A percentile compares a stretch with the other conserved stretches of the same genome.
Evolutionary conservation across 495 filamentous ascomycete genomes (phyloP).

Genomic region (Penicillium odoratum): DNA sequence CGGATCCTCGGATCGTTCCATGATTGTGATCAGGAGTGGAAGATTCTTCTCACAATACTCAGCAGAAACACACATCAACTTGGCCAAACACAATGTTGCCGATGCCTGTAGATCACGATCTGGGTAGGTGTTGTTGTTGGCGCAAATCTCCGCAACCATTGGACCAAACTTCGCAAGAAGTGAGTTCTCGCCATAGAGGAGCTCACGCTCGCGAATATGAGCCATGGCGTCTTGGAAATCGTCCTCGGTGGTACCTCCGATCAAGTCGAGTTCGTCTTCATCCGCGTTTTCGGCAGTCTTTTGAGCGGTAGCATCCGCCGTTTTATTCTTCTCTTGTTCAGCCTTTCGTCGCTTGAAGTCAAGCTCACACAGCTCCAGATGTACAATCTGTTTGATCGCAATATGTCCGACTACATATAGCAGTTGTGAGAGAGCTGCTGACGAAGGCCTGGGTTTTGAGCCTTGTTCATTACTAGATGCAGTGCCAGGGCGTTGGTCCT

Average conservation of each 20-base stretch:
- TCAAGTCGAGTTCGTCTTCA: constrained; percentile 86
- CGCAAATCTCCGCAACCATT: constrained; percentile 87
- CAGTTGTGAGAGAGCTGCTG: constrained; percentile 81
- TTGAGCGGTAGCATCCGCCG: constrained; percentile 47
- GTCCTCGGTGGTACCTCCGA: constrained; percentile 96
- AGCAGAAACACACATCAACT: constrained; percentile 94
- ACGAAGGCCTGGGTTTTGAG: constrained; percentile 42
- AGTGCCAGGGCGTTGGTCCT: constrained; percentile 51
- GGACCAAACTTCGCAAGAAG: constrained; percentile 88
- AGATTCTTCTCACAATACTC: constrained; percentile 96
- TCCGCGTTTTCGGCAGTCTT: constrained; percentile 50
- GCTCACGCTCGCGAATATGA: constrained; percentile 90
- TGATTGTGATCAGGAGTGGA: constrained; percentile 93
- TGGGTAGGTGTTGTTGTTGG: constrained; percentile 86
- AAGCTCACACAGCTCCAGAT: constrained; percentile 93
- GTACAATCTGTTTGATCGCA: constrained; percentile 99
- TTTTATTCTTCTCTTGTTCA: constrained; percentile 85
- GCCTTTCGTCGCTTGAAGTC: constrained; percentile 97
- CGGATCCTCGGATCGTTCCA: constrained; percentile 87
- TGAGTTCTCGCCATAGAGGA: constrained; percentile 83
- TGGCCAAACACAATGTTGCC: constrained; percentile 93
- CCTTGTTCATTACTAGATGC: constrained; percentile 33
- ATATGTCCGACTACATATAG: constrained; percentile 96
- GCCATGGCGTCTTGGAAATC: constrained; percentile 97
- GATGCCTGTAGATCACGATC: constrained; percentile 88